Conservation (phyloP, 2,329 filamentous ascomycete species). For the Exophiala xenobiotica region DNA sequence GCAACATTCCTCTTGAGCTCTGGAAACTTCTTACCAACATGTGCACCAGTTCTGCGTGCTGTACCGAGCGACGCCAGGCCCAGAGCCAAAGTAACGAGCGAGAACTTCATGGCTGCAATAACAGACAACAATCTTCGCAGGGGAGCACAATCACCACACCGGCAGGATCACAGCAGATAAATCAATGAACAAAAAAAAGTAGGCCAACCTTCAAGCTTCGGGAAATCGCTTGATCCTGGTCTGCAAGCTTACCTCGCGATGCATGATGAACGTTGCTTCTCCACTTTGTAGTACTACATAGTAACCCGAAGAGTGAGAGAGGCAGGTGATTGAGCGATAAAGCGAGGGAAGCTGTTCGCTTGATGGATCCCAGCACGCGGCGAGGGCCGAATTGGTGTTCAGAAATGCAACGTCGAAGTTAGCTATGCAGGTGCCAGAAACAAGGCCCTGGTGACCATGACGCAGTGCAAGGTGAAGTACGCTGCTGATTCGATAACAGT, state of each 20-base stretch:
- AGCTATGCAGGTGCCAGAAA: no score
- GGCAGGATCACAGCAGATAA: neutral
- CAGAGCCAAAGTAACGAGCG: conserved; percentile 17
- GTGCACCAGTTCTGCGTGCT: conserved; percentile 23
- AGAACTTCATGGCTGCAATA: conserved; percentile 24
- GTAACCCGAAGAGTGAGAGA: no score
- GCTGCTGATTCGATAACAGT: neutral
- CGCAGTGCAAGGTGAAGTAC: neutral
- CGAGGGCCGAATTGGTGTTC: no score
- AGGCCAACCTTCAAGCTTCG: no score
- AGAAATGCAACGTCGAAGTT: no score
- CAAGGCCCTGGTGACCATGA: neutral
- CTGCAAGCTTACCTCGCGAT: no score
- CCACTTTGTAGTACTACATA: no score
- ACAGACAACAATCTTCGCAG: neutral
- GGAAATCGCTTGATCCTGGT: no score
- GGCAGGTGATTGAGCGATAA: no score
- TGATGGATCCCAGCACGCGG: no score
- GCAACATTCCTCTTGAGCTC: conserved; percentile 17
- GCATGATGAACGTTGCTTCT: no score
- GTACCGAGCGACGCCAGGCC: conserved; percentile 20
- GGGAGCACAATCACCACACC: neutral
- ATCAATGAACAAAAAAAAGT: neutral
- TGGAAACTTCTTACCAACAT: conserved; percentile 29
- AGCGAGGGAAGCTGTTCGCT: no score